These are phyloP conservation scores for Agaricus blazei DNA, from an alignment of 768 basidiomycete species.

Conservation along the genomic window DNA sequence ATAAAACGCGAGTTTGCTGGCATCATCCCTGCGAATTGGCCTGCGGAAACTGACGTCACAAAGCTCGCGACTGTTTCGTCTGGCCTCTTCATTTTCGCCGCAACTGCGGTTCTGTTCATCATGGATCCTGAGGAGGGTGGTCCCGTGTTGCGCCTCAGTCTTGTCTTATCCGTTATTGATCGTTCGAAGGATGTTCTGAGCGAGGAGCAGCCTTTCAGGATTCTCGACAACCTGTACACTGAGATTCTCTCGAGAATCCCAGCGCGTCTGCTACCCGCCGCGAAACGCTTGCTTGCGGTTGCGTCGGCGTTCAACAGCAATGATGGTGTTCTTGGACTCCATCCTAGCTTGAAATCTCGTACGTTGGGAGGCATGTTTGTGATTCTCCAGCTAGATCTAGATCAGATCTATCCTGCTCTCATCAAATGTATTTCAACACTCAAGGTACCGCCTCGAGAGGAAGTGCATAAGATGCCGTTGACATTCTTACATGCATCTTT, in stretches of 20 bases:
- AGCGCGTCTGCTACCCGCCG: neutral
- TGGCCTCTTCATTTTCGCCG: neutral
- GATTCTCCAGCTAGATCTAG: neutral
- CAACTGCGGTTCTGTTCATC: neutral
- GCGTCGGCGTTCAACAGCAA: no score
- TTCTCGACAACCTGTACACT: neutral
- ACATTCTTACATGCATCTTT: conserved; percentile 32
- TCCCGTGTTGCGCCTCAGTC: neutral
- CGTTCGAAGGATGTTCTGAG: no score
- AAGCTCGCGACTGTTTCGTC: neutral
- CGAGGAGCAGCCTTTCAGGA: neutral
- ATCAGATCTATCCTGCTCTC: neutral
- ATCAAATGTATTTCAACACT: neutral
- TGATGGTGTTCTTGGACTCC: no score
- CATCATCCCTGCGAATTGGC: neutral
- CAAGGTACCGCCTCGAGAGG: neutral
- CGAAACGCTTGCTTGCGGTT: neutral
- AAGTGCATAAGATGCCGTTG: neutral
- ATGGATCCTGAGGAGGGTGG: neutral
- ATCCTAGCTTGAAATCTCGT: neutral
- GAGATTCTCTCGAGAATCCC: neutral
- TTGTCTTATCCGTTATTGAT: neutral
- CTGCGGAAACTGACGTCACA: neutral
- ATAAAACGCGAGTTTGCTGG: neutral
- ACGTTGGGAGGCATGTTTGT: neutral